These are phyloP conservation scores for Rosellinia necatrix DNA, from an alignment of 2,329 filamentous ascomycete species.

Conservation along the genomic window DNA sequence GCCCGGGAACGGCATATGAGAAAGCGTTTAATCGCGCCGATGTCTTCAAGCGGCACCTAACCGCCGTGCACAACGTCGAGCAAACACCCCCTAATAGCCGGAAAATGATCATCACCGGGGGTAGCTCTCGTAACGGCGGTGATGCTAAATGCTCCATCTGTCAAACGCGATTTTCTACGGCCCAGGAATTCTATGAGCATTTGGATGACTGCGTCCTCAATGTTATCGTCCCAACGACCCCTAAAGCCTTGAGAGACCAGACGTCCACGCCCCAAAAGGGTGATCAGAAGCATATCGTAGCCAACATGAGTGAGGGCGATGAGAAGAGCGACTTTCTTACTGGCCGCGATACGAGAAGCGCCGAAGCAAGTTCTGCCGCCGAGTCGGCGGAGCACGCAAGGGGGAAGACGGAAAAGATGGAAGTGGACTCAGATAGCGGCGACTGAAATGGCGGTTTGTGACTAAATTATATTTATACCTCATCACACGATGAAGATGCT, in stretches of 20 bases:
- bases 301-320: constrained; percentile 32
- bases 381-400: constrained; percentile 29
- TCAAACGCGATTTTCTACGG: constrained; percentile 74
- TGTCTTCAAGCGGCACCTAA: constrained; percentile 93
- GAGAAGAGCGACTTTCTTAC: constrained; percentile 29
- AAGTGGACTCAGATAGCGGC: constrained; percentile 39
- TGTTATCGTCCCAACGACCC: constrained; percentile 57
- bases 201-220: constrained; percentile 71
- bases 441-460: neutral
- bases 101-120: constrained; percentile 59
- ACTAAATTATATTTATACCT: neutral
- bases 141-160: constrained; percentile 93
- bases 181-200: constrained; percentile 98
- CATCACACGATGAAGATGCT: neutral
- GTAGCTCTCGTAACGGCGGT: constrained; percentile 47
- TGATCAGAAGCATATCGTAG: constrained; percentile 31
- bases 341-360: constrained; percentile 20
- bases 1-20: constrained; percentile 83
- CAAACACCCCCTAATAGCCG: constrained; percentile 91
- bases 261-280: constrained; percentile 36
- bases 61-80: constrained; percentile 88
- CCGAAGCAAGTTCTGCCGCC: constrained; percentile 24
- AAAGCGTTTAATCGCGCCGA: constrained; percentile 96
- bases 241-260: constrained; percentile 38
- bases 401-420: constrained; percentile 37